Evolutionary conservation across 2,329 filamentous ascomycete species (phyloP).

Genomic region (Aureobasidium sp.): DNA sequence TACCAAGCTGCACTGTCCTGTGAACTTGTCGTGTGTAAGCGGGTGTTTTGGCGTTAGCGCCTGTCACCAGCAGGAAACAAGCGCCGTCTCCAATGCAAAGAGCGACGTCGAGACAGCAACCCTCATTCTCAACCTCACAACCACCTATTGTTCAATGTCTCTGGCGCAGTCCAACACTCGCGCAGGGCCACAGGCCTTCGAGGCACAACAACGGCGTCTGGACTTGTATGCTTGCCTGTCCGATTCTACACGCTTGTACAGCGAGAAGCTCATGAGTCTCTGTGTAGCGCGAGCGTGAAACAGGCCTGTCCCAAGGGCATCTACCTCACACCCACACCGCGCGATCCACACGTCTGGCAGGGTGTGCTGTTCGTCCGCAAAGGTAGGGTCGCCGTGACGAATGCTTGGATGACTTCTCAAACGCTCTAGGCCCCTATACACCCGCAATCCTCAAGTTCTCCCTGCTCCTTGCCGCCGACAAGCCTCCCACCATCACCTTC

Average conservation of each 20-base stretch:
- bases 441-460: conserved; percentile 83
- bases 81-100: neutral
- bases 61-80: neutral
- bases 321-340: conserved; percentile 75
- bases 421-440: conserved; percentile 67
- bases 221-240: conserved; percentile 15
- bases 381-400: conserved; percentile 45
- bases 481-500: conserved; percentile 81
- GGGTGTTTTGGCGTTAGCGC: neutral
- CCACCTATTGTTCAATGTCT: neutral
- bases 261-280: conserved; percentile 9
- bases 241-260: neutral
- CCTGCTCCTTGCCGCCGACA: conserved; percentile 71
- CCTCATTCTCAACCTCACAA: neutral
- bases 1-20: neutral
- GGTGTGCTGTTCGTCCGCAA: conserved; percentile 87
- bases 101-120: neutral
- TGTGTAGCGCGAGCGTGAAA: conserved; percentile 13
- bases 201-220: conserved; percentile 14
- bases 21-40: neutral
- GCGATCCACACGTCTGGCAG: conserved; percentile 74
- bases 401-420: conserved; percentile 10
- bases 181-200: conserved; percentile 4
- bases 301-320: conserved; percentile 75
- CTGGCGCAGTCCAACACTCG: conserved; percentile 9